Evolutionary conservation across 257 asterid species (phyloP), one percentile per base, ranked within the genome.

Genomic region (Nyctanthes arbortristis): DNA sequence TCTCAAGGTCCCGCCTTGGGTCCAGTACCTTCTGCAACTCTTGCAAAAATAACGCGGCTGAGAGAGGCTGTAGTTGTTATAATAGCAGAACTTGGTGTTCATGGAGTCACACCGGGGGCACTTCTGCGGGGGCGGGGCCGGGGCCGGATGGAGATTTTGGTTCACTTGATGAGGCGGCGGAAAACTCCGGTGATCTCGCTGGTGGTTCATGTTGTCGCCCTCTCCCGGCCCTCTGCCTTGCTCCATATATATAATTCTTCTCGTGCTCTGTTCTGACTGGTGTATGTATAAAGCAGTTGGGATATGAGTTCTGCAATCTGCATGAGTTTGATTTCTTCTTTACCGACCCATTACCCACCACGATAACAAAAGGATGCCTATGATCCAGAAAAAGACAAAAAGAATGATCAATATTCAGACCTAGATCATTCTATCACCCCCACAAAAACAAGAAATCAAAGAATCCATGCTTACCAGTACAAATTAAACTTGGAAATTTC

Each of bases 11-110:
- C 84, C 84, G 1, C 84, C 84, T 11, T 75, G 78, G 29, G 84
- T 79, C 84, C 84, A 79, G 43, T 79, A 71, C 78, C 84, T 75
- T 45, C 76, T 49, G 61, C 84, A 79, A 4, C 70, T 60, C 62
- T 75, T 79, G 75, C 84, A 79, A 32, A 71, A 63, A 39, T 79
- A 79, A 28, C 84, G 47, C 4, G 84, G 84, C 57, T 79, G 84
- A 33, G 67, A 37, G 7, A 79, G 74, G 37, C 77, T 75, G 57
- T 79, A 75, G 34, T 79, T 79, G 63, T 79, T 79, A 36, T 55
- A 79, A 47, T 79, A 79, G 57, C 84, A 79, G 37, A 79, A 79
- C 55, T 79, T 75, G 11, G 80, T 79, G 65, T 79, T 67, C 9
- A n/a, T 27, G 1, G 84, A 79, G 16, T 71, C 75, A 49, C 84